Evolutionary conservation across 805 yeast species (phyloP), one percentile per base, ranked within the genome.

Genomic region (Pichia nanzhaoensis): DNA sequence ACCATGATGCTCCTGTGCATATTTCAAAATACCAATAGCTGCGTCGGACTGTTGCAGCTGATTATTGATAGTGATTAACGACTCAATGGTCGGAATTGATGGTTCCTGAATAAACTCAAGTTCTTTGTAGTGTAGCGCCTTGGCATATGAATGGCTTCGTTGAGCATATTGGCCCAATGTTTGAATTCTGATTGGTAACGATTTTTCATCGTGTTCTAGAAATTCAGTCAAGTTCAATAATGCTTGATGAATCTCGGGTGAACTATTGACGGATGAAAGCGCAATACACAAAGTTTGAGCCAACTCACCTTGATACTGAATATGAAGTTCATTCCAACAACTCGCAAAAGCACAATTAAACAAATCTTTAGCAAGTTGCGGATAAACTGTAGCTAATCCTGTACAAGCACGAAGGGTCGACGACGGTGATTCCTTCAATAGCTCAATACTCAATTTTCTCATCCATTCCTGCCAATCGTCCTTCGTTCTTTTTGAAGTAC

Each of bases 401-500:
- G 95, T 85, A 60, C 99, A 93, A 0, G 97, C 96, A 52, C 97
- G 74, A 34, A 93, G 71, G 1, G 97, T 95, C 55, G 86, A 95
- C 0, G 96, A 87, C 2, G 99, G 96, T 31, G 96, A 86, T 59
- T 90, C 96, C 55, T 85, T 87, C 51, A 93, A 67, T 30, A 93
- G 63, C 57, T 89, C 96, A 42, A 88, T 84, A 54, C 93, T 81
- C 39, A 93, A 69, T 47, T 93, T 72, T 48, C 95, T 77, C 52
- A 89, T 80, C 99, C 99, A 93, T 58, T 93, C 98, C 55, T 85
- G 91, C 99, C 99, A 93, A 54, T 93, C 99, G 55, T 90, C 98
- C 54, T 82, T 81, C 0, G 97, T 87, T 42, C 95, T 76, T 52
- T 91, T 78, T 53, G 87, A 91, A 20, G 85, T 77, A 22, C 95